Evolutionary conservation across 768 basidiomycete genomes (phyloP).

Genomic region (Leccinellum albellum): DNA sequence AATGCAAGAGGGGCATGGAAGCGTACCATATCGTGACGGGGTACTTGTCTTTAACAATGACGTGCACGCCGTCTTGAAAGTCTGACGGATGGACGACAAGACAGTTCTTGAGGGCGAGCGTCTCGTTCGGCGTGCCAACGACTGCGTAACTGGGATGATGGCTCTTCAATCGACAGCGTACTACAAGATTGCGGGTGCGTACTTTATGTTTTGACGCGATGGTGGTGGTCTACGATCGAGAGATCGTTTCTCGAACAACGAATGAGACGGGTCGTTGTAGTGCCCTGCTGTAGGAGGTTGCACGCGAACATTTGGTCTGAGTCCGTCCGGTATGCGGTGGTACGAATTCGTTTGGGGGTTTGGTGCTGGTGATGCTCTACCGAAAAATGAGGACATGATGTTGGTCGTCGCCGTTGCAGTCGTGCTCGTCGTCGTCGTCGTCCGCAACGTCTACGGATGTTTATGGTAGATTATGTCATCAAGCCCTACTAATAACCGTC

Average conservation of each 20-base stretch:
- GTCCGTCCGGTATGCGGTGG: conserved; percentile 40
- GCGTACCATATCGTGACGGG: conserved; percentile 71
- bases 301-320: conserved; percentile 33
- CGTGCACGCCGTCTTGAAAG: conserved; percentile 69
- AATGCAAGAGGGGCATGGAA: neutral
- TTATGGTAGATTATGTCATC: neutral
- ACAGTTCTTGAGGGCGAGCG: conserved; percentile 76
- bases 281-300: conserved; percentile 37
- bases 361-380: conserved; percentile 31
- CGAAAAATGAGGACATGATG: conserved; percentile 41
- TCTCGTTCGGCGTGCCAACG: conserved; percentile 56
- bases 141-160: conserved; percentile 46
- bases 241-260: conserved; percentile 49
- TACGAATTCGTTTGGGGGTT: conserved; percentile 39
- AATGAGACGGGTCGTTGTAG: conserved; percentile 52
- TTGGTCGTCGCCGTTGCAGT: neutral
- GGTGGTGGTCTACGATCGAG: conserved; percentile 41
- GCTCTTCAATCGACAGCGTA: neutral
- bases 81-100: conserved; percentile 77
- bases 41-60: conserved; percentile 68
- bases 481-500: neutral
- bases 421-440: too few species aligned
- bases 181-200: neutral
- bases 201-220: conserved; percentile 30
- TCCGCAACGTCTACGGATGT: too few species aligned